phyloP scores from a whole-genome alignment of 345 rosid genomes.

The Noccaea bulbosa region DNA sequence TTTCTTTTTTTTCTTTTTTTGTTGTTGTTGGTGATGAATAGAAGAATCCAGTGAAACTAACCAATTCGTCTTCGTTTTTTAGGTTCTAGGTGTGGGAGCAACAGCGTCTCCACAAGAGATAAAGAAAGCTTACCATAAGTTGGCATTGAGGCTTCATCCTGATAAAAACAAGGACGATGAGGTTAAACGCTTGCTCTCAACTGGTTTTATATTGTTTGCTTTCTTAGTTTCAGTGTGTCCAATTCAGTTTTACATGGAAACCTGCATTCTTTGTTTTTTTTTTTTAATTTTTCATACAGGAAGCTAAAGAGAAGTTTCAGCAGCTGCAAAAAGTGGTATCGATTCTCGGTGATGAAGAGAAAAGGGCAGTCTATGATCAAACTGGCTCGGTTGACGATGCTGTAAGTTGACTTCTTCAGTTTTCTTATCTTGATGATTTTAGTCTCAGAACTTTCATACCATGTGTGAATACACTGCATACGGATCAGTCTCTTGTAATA shows the following conservation, averaged over 20 bases:
- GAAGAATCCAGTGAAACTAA: neutral
- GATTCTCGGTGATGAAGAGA: constrained; percentile 87
- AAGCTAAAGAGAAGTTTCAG: constrained; percentile 95
- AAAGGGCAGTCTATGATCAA: constrained; percentile 78
- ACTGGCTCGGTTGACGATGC: constrained; percentile 90
- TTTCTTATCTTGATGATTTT: neutral
- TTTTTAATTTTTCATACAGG: constrained; percentile 46
- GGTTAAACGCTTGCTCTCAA: constrained; percentile 41
- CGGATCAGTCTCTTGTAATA: constrained; percentile 12
- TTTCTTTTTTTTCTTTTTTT: too few relatives aligned
- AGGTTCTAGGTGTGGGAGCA: constrained; percentile 60
- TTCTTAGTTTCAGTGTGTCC: neutral
- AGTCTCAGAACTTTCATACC: neutral
- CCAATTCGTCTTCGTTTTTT: constrained; percentile 9
- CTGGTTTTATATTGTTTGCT: neutral
- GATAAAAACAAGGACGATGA: constrained; percentile 92
- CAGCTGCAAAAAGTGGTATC: constrained; percentile 92
- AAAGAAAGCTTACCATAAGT: constrained; percentile 84
- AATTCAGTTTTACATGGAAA: constrained; percentile 42
- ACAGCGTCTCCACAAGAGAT: constrained; percentile 82
- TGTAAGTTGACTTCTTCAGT: constrained; percentile 54
- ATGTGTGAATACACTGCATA: neutral
- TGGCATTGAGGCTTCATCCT: constrained; percentile 87
- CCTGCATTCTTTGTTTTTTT: neutral
- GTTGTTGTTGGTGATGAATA: neutral